Evolutionary conservation across 345 rosid species (phyloP), one percentile per base, ranked within the genome.

Genomic region (Cochlearia excelsa): DNA sequence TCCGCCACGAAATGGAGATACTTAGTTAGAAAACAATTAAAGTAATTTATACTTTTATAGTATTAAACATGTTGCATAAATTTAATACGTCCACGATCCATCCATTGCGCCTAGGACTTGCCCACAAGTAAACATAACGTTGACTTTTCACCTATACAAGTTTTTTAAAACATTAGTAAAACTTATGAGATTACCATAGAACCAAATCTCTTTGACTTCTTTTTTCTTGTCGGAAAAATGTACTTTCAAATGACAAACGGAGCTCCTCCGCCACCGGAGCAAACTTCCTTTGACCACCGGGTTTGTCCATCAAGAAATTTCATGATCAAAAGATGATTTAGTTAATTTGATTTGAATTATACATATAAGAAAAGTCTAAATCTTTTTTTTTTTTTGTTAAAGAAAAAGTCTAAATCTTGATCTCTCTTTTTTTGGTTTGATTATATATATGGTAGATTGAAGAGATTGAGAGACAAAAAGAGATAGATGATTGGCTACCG

Each of bases 401-500:
- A 16, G 23, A 16, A 16, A 16, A 23, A 51, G 38, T 29, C 26
- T 9, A 44, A 23, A 26, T 59, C 30, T 59, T 51, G 48, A 26
- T 7, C 2, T 33, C 8, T 27, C 3, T 6, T 38, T 29, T 10
- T 26, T 33, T 33, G 6, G 26, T 4, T 33, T 51, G 7, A 37
- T 4, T 37, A 50, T 38, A 26, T 7, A 10, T 30, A 3, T 37
- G 7, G 6, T 28, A 68, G 67, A 30, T 68, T 39, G 44, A 31
- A 5, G 67, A 27, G 30, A 28, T 68, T 46, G 83, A 68, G 7
- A 77, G 55, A 64, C 77, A 85, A 67, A 85, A 85, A 71, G 86
- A 60, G 3, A 81, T 81, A 6, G 90, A 88, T 8, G 88, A 82
- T 0, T 83, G 96, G 93, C 81, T 88, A 48, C 96, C 96, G 0